These are phyloP conservation scores for Dentipellis sp. DNA, from an alignment of 768 basidiomycete genomes.

Conservation along the genomic window DNA sequence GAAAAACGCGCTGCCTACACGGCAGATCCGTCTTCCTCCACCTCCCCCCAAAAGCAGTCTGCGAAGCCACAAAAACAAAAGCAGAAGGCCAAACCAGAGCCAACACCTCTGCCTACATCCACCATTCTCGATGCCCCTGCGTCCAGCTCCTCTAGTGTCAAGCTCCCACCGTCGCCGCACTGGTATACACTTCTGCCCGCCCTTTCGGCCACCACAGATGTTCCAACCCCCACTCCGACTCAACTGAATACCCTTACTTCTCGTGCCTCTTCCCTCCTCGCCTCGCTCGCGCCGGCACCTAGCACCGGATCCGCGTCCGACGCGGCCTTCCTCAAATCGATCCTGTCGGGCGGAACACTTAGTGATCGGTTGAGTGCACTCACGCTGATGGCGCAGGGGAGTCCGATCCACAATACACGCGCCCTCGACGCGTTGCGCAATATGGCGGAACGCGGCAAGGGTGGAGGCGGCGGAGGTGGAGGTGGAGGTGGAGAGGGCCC, in stretches of 20 bases:
- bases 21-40: no score
- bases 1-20: not conserved
- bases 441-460: conserved; percentile 72
- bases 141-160: conserved; percentile 11
- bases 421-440: conserved; percentile 66
- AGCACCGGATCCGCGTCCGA: conserved; percentile 56
- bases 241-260: conserved; percentile 35
- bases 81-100: no score
- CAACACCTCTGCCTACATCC: no score
- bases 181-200: conserved; percentile 46
- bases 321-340: conserved; percentile 71
- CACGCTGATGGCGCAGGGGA: conserved; percentile 80
- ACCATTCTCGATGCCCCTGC: no score
- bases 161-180: conserved; percentile 30
- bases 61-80: no score
- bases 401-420: conserved; percentile 77
- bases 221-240: conserved; percentile 29
- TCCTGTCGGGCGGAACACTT: conserved; percentile 82
- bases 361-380: conserved; percentile 89
- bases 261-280: conserved; percentile 39
- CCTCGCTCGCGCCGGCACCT: conserved; percentile 40
- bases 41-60: not conserved
- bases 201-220: conserved; percentile 24
- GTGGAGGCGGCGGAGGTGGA: conserved; percentile 41
- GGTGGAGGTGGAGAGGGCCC: conserved; percentile 1